Conservation (phyloP, 1,284 basidiomycete genomes). For the Tetrapyrgos nigripes region DNA sequence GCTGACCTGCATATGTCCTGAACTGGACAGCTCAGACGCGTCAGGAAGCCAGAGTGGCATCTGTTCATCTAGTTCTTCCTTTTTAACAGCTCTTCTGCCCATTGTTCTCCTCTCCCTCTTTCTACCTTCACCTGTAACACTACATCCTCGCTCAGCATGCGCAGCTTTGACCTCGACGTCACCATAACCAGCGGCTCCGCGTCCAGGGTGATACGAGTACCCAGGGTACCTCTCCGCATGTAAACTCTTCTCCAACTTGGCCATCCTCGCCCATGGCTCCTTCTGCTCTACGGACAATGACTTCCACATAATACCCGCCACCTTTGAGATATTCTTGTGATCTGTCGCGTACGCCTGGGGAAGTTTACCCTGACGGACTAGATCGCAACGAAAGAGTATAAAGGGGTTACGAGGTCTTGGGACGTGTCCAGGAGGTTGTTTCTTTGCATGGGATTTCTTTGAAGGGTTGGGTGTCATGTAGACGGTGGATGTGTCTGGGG, state of each 20-base stretch:
- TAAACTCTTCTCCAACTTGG: slow-evolving; percentile 52
- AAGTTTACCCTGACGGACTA: slow-evolving; percentile 52
- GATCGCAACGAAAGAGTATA: slow-evolving; percentile 82
- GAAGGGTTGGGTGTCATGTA: neutral
- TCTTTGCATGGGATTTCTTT: slow-evolving; percentile 52
- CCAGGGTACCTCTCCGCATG: slow-evolving; percentile 53
- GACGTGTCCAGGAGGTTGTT: slow-evolving; percentile 61
- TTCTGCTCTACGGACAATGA: slow-evolving; percentile 50
- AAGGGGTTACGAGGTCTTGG: slow-evolving; percentile 88
- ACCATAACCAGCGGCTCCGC: neutral
- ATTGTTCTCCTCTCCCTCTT: neutral
- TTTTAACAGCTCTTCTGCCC: slow-evolving; percentile 10
- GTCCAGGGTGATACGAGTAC: slow-evolving; percentile 47
- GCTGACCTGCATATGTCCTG: too few species aligned
- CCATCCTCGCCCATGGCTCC: slow-evolving; percentile 56
- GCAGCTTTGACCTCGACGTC: too few species aligned
- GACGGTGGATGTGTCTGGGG: slow-evolving; percentile 14
- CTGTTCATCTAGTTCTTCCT: slow-evolving; percentile 14
- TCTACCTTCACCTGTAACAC: neutral
- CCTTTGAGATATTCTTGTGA: slow-evolving; percentile 63
- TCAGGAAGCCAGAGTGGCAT: slow-evolving; percentile 9
- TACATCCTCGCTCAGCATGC: neutral
- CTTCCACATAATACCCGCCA: slow-evolving; percentile 61
- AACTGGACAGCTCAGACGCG: neutral
- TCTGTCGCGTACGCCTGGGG: slow-evolving; percentile 54